Base-by-base conservation (phyloP, 495 filamentous ascomycete genomes). In the Penicillium paradoxum region DNA sequence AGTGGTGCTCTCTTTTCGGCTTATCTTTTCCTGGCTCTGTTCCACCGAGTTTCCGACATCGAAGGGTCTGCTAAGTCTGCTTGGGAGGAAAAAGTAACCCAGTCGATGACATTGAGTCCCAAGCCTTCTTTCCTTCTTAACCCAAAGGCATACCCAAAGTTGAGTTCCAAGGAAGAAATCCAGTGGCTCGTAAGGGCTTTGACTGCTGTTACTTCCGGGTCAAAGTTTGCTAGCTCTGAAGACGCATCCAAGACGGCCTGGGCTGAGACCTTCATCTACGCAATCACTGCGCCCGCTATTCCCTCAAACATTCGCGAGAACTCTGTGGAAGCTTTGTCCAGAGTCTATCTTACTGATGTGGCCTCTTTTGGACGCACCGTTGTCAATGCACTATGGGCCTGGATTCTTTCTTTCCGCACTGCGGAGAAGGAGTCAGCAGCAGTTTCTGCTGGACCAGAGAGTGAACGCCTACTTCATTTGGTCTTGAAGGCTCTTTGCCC, bases 71-170 rank as follows among this genome's bases (percentile, higher is more conserved):
- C 71, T 10, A 66, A 65, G 27, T 60, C 68, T 17, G 56, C 58
- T 6, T 74, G 72, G 72, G 70, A 75, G 30, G 67, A 82, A 8
- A 75, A 89, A 17, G 60, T 76, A 15, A 78, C 83, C 36, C 80
- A 86, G 51, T 79, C 82, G 36, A 74, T 96, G 45, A 73, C 72
- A 0, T 66, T 81, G 14, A 79, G 81, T 10, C 82, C 88, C 0
- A 96, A 92, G 63, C 83, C 86, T 9, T 92, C 90, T 0, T 92
- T 92, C 65, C 73, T 97, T 6, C 76, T 97, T 1, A 96, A 90
- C 62, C 82, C 83, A 18, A 87, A 85, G 45, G 80, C 92, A 7
- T 97, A 91, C 70, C 79, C 85, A 30, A 96, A 95, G 61, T 64
- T 97, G 15, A 68, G 75, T 4, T 70, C 70, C 6, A 80, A 87